phyloP scores from a whole-genome alignment of 257 asterid genomes.

The Solanum sitiens region DNA sequence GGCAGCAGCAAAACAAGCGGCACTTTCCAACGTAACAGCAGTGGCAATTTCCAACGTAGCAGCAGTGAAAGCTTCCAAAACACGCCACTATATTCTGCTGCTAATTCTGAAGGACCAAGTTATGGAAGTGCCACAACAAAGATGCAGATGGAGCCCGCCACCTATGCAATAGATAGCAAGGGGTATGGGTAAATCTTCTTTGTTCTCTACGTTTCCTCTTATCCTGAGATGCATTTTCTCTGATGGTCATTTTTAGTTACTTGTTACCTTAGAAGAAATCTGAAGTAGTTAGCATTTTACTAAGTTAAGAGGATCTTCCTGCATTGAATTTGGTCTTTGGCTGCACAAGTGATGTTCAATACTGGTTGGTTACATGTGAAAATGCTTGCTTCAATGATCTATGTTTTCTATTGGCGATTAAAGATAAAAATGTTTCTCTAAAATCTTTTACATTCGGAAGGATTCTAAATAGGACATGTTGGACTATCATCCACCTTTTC shows the following conservation, averaged over 20 bases:
- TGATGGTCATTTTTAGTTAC: neutral
- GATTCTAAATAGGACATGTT: neutral
- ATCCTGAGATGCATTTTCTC: neutral
- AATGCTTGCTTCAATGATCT: neutral
- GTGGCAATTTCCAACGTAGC: constrained; percentile 34
- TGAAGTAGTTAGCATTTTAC: neutral
- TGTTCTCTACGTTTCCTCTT: neutral
- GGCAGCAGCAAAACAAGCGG: constrained; percentile 39
- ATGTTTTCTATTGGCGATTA: neutral
- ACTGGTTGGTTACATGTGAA: neutral
- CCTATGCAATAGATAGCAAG: constrained; percentile 50
- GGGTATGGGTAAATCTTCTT: constrained; percentile 46
- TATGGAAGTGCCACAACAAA: constrained; percentile 51
- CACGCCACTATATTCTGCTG: constrained; percentile 47
- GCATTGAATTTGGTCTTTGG: neutral
- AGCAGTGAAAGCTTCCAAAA: constrained; percentile 49
- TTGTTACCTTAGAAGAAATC: neutral
- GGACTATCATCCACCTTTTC: neutral
- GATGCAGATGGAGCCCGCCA: constrained; percentile 65
- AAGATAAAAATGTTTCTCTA: neutral
- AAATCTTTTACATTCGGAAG: neutral
- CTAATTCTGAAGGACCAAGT: constrained; percentile 40
- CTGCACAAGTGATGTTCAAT: neutral
- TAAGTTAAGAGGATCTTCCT: neutral
- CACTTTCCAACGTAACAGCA: constrained; percentile 31